Percentiles rank a stretch among this genome's conserved stretches.
Conservation (phyloP, 2,329 filamentous ascomycete species). For the Bimuria novae-zelandiae region DNA sequence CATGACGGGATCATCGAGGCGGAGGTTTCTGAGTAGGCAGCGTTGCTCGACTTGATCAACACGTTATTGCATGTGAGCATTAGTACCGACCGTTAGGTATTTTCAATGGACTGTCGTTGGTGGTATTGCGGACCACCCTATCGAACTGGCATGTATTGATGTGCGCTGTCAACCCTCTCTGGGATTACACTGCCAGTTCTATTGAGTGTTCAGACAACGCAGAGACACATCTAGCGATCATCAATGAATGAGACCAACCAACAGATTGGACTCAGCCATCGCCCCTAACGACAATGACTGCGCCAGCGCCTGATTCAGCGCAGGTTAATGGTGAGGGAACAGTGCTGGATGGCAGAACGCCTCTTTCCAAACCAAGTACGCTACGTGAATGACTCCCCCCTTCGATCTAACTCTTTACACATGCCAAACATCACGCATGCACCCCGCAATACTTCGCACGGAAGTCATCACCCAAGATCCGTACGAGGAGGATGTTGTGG, state of each 20-base stretch:
- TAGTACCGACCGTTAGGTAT: too few species aligned
- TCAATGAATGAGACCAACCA: neutral
- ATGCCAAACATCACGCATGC: too few species aligned
- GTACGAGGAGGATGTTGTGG: too few species aligned
- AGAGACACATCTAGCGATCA: neutral
- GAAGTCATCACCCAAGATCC: too few species aligned
- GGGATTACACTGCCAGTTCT: neutral
- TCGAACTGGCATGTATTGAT: neutral
- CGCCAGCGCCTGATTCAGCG: neutral
- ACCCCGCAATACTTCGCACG: too few species aligned
- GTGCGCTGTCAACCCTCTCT: too few species aligned
- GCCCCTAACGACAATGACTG: slow-evolving; percentile 40
- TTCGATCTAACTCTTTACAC: too few species aligned
- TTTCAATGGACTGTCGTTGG: neutral
- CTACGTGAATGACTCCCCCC: too few species aligned
- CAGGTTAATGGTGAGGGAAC: too few species aligned
- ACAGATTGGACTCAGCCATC: neutral
- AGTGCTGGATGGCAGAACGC: too few species aligned
- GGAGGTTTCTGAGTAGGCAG: neutral
- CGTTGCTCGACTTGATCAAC: neutral
- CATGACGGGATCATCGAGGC: slow-evolving; percentile 4
- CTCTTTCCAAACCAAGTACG: too few species aligned
- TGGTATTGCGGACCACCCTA: neutral
- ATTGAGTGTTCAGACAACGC: neutral
- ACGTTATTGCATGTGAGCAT: too few species aligned